Evolutionary conservation across 805 yeast genomes (phyloP).

Genomic region (Myxozyma melibiosi): DNA sequence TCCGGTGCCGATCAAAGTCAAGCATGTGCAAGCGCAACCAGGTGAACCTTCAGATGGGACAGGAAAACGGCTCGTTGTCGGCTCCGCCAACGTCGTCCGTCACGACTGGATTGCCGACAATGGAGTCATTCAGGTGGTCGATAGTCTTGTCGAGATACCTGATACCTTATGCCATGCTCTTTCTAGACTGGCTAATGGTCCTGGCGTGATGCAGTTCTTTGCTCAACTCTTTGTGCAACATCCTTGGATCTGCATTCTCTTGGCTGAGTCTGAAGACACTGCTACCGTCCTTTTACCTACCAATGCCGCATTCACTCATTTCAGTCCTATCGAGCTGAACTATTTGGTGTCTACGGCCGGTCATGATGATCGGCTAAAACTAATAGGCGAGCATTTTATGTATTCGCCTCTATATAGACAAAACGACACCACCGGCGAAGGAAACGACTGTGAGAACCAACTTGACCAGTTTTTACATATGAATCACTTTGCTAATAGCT

Average conservation of each 20-base stretch:
- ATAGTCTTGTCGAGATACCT: conserved; percentile 28
- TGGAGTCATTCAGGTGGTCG: conserved; percentile 36
- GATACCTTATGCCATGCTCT: conserved; percentile 25
- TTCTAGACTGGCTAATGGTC: neutral
- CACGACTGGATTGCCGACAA: conserved; percentile 37
- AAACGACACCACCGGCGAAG: conserved; percentile 25
- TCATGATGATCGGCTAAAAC: conserved; percentile 21
- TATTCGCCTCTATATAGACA: conserved; percentile 28
- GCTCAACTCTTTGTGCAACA: conserved; percentile 14
- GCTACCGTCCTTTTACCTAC: conserved; percentile 31
- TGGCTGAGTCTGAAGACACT: conserved; percentile 18
- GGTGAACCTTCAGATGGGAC: conserved; percentile 7
- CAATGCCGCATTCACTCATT: conserved; percentile 24
- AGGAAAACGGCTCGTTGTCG: conserved; percentile 22
- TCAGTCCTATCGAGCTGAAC: conserved; percentile 24
- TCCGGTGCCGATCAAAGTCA: conserved; percentile 27
- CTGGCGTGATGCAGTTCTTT: conserved; percentile 2
- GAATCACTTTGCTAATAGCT: too few relatives aligned
- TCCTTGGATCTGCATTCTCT: conserved; percentile 23
- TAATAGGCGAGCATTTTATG: conserved; percentile 27
- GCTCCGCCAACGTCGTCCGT: conserved; percentile 26
- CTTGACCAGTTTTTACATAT: neutral
- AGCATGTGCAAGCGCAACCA: conserved; percentile 1
- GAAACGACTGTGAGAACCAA: conserved; percentile 26
- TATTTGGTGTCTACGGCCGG: conserved; percentile 28